These are phyloP conservation scores for Fusarium virguliforme DNA, from an alignment of 2,329 filamentous ascomycete species.

Conservation along the genomic window DNA sequence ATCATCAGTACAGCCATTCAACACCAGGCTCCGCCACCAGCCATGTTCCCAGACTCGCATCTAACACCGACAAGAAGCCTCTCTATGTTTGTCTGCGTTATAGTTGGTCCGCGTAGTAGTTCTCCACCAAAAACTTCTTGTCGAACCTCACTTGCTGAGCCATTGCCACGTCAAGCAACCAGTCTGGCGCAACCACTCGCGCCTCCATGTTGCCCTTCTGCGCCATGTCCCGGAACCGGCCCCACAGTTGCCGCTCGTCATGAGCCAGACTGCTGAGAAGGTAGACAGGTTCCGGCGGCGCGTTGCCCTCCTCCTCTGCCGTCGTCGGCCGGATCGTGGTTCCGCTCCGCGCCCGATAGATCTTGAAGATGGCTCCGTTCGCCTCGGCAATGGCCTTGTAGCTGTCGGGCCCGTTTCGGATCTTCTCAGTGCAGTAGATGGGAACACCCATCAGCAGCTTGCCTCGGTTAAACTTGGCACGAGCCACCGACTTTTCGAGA, in stretches of 20 bases:
- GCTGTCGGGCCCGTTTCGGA: conserved; percentile 86
- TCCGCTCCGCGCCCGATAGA: conserved; percentile 82
- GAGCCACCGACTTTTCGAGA: conserved; percentile 76
- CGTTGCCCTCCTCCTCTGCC: conserved; percentile 74
- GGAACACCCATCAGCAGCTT: conserved; percentile 82
- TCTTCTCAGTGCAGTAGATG: conserved; percentile 87
- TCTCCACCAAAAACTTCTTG: conserved; percentile 71
- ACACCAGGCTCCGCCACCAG: conserved; percentile 30
- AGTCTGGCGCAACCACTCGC: conserved; percentile 87
- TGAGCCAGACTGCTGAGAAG: conserved; percentile 79
- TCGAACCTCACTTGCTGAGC: conserved; percentile 83
- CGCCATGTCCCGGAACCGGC: conserved; percentile 85
- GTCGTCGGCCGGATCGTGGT: conserved; percentile 76
- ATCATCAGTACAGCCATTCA: conserved; percentile 14
- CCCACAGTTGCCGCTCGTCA: conserved; percentile 83
- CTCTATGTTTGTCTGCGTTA: conserved; percentile 19
- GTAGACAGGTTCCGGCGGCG: conserved; percentile 81
- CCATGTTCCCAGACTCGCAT: conserved; percentile 24
- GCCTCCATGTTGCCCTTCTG: conserved; percentile 83
- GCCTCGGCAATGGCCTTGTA: conserved; percentile 89
- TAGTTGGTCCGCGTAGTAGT: conserved; percentile 57
- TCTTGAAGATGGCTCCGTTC: conserved; percentile 87
- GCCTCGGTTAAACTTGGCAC: conserved; percentile 83
- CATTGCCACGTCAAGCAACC: conserved; percentile 93
- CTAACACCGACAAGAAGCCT: conserved; percentile 44